phyloP scores from a whole-genome alignment of 2,329 filamentous ascomycete genomes.

The Microdochium trichocladiopsis region DNA sequence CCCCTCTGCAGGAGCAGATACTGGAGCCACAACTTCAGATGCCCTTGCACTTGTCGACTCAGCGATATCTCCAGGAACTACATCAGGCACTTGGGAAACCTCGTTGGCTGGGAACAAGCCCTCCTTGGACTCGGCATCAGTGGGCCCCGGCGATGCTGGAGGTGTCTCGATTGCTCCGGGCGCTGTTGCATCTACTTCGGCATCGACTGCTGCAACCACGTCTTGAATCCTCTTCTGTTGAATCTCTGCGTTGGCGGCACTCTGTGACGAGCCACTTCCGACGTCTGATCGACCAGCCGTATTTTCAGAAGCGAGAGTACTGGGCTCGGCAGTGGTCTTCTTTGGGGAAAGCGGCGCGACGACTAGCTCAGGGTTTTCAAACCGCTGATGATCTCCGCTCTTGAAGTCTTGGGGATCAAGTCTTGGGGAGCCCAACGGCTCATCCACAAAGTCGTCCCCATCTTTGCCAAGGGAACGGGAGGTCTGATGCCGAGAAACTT shows the following conservation, averaged over 20 bases:
- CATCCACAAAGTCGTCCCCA: constrained; percentile 71
- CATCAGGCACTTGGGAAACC: too few relatives aligned
- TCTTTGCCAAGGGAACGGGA: constrained; percentile 47
- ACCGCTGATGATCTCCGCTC: constrained; percentile 35
- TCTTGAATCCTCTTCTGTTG: not conserved
- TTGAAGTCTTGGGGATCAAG: constrained; percentile 56
- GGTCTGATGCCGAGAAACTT: constrained; percentile 31
- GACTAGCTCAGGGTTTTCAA: constrained; percentile 49
- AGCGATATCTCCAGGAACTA: too few relatives aligned
- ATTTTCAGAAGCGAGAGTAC: constrained; percentile 5
- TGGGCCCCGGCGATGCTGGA: not conserved
- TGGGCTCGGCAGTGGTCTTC: constrained; percentile 21
- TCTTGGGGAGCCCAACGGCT: constrained; percentile 63
- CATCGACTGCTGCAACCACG: not conserved
- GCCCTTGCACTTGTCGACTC: too few relatives aligned
- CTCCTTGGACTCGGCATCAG: not conserved
- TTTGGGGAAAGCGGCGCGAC: constrained; percentile 52
- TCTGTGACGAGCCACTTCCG: not conserved
- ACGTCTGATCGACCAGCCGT: not conserved
- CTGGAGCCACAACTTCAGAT: too few relatives aligned
- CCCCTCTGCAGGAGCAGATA: constrained; percentile 9
- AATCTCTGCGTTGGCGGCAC: not conserved
- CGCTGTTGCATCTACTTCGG: not conserved
- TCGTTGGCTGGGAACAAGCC: too few relatives aligned
- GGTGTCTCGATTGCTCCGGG: not conserved